Conservation (phyloP, 2,329 filamentous ascomycete species). For the Diaporthe citrichinensis region DNA sequence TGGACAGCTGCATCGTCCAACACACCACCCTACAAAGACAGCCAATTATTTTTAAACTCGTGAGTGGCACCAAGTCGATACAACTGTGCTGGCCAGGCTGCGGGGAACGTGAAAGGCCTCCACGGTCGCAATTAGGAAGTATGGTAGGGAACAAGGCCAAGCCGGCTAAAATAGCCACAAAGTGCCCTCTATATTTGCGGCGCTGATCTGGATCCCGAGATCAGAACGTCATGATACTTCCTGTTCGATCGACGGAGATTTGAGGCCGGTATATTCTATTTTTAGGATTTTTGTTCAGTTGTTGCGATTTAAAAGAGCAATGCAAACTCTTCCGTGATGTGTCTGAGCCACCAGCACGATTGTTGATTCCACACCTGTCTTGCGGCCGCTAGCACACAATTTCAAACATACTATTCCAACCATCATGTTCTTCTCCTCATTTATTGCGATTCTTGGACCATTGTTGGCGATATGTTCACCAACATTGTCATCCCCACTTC, state of each 20-base stretch:
- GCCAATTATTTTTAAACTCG: too few species aligned
- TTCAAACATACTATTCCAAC: neutral
- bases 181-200: neutral
- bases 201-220: conserved; percentile 4
- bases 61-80: fast-evolving
- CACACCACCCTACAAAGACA: fast-evolving
- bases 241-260: too few species aligned
- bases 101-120: fast-evolving
- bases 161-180: neutral
- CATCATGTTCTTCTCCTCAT: neutral
- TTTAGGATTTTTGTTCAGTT: too few species aligned
- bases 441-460: neutral
- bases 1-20: neutral
- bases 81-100: neutral
- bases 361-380: neutral
- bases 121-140: neutral
- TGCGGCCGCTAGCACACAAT: too few species aligned
- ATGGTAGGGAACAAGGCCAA: neutral
- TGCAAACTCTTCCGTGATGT: neutral
- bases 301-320: neutral
- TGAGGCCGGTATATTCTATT: too few species aligned
- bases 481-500: neutral
- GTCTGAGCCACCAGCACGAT: neutral
- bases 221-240: too few species aligned
- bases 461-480: neutral